These are phyloP conservation scores for Phytophthora pluvialis DNA, from an alignment of 352 stramenopile genomes.

Conservation along the genomic window DNA sequence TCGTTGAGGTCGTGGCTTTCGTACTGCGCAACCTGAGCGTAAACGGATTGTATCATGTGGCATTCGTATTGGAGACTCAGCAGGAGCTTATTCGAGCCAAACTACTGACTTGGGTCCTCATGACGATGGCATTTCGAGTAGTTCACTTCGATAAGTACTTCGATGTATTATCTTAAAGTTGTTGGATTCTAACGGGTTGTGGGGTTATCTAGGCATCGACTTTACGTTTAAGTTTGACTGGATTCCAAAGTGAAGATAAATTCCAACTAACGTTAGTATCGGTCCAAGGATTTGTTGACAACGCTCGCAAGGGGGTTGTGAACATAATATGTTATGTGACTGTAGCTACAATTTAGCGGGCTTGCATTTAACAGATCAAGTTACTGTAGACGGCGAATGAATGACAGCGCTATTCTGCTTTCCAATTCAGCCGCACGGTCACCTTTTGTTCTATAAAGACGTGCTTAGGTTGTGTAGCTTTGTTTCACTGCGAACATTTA, in stretches of 20 bases:
- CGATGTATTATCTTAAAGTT: background rate
- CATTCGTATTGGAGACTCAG: conserved; percentile 50
- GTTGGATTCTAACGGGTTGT: background rate
- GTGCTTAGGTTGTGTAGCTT: too few relatives aligned
- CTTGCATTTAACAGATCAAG: too few relatives aligned
- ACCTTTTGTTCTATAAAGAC: too few relatives aligned
- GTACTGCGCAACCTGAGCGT: conserved; percentile 29
- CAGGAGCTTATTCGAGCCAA: conserved; percentile 37
- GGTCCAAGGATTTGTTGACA: too few relatives aligned
- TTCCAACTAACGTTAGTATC: too few relatives aligned
- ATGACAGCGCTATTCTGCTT: too few relatives aligned
- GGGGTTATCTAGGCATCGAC: conserved; percentile 7
- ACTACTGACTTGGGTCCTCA: conserved; percentile 35
- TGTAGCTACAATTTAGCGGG: too few relatives aligned
- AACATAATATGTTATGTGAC: too few relatives aligned
- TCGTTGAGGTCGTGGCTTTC: conserved; percentile 39
- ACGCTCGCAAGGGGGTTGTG: too few relatives aligned
- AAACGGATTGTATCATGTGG: conserved; percentile 40
- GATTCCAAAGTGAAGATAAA: background rate
- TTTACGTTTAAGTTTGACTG: conserved; percentile 30
- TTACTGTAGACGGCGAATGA: too few relatives aligned
- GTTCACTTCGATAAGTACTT: conserved; percentile 32
- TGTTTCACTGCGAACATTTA: too few relatives aligned
- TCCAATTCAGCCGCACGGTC: too few relatives aligned
- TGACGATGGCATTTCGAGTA: conserved; percentile 43